phyloP scores from a whole-genome alignment of 2,329 filamentous ascomycete species.

The Tolypocladium album region DNA sequence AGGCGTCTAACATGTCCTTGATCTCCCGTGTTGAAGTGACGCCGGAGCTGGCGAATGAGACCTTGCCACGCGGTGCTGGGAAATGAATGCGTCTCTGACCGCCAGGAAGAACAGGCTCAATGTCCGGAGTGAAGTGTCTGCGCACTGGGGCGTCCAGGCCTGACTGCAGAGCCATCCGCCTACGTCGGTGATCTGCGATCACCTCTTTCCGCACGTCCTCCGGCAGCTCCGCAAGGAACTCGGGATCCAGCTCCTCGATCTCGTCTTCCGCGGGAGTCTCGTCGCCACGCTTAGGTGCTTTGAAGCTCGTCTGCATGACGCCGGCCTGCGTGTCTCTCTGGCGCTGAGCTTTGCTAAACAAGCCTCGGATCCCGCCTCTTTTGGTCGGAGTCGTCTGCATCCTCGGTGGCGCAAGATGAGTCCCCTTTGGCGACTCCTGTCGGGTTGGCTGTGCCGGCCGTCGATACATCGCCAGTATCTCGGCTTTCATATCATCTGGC shows the following conservation, averaged over 20 bases:
- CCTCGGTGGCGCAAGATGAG: slow-evolving; percentile 37
- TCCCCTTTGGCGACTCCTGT: slow-evolving; percentile 46
- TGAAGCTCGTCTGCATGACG: slow-evolving; percentile 65
- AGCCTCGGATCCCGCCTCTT: slow-evolving; percentile 33
- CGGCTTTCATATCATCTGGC: slow-evolving; percentile 75
- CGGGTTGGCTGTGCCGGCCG: slow-evolving; percentile 23
- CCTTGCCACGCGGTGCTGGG: slow-evolving; percentile 30
- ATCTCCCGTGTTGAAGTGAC: slow-evolving; percentile 46
- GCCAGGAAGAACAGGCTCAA: slow-evolving; percentile 14
- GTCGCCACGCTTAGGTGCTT: slow-evolving; percentile 26
- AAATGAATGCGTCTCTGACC: slow-evolving; percentile 37
- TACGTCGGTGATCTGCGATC: slow-evolving; percentile 53
- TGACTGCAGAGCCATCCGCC: slow-evolving; percentile 46
- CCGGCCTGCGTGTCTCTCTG: slow-evolving; percentile 45
- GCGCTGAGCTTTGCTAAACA: slow-evolving; percentile 35
- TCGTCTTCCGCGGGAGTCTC: slow-evolving; percentile 19
- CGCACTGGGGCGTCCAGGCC: slow-evolving; percentile 30
- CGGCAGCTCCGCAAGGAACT: slow-evolving; percentile 74
- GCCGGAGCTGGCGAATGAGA: slow-evolving; percentile 32
- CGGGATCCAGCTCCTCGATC: slow-evolving; percentile 47
- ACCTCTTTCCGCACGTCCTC: slow-evolving; percentile 72
- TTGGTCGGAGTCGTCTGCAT: slow-evolving; percentile 56
- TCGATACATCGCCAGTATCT: slow-evolving; percentile 66
- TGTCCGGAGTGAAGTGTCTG: slow-evolving; percentile 12
- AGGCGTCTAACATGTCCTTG: slow-evolving; percentile 62